Base-by-base conservation (phyloP, 495 filamentous ascomycete species). In the Aspergillus panamensis region DNA sequence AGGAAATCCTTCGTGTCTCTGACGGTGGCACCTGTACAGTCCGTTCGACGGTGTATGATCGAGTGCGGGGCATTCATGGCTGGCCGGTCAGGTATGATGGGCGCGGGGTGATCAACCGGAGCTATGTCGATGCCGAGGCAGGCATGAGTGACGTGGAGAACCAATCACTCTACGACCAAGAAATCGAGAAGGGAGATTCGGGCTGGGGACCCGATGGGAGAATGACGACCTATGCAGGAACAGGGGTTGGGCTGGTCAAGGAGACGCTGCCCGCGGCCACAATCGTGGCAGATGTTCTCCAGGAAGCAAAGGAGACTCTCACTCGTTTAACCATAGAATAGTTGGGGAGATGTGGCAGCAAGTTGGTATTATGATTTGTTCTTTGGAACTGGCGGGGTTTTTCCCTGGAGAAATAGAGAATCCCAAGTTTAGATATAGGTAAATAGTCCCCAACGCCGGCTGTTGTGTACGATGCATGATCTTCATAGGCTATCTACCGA, bases 1-100 rank as follows among this genome's bases (percentile, higher is more conserved):
- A 82, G 29, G 80, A 81, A 44, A 73, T 91, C 6, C 40, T 91
- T 1, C 60, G 74, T 3, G 78, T 81, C 6, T 74, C 57, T 0
- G 87, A 92, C 67, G 89, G 88, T 0, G 88, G 84, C 3, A 63
- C 73, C n/a, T 80, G 44, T 21, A 91, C 87, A 0, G 76, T 79
- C 1, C 74, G 87, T 51, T 88, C 87, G 3, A 79, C 76, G 5
- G 69, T 91, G 6, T 93, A 87, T 61, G 88, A 92, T 71, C 69
- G 69, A 2, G 63, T 91, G 9, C 68, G 87, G 17, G 87, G 86
- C 0, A 87, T 82, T 0, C 77, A 70, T 12, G 77, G 75, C 8
- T 92, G 89, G 88, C 87, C 87, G 0, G 65, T 69, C 37, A 59
- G 67, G 8, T 89, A 85, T 66, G 78, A 82, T 62, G 87, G 80